These are phyloP conservation scores for Drechmeria coniospora DNA, from an alignment of 2,329 filamentous ascomycete genomes.

Conservation along the genomic window DNA sequence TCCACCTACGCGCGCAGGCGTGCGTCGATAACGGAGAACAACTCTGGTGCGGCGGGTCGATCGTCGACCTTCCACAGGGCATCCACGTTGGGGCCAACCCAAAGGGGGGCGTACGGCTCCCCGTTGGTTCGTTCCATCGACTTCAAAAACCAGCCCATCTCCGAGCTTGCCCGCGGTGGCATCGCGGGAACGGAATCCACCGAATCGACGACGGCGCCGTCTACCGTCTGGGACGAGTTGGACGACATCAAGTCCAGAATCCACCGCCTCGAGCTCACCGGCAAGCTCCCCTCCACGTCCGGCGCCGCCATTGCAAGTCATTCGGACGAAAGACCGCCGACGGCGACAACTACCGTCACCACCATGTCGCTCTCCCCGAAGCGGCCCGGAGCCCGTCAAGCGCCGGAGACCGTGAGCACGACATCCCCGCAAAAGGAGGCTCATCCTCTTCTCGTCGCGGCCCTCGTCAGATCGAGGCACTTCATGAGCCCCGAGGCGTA, in stretches of 20 bases:
- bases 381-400: constrained; percentile 24
- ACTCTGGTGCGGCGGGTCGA: constrained; percentile 23
- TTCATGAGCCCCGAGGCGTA: constrained; percentile 59
- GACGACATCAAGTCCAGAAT: constrained; percentile 93
- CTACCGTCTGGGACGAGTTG: constrained; percentile 93
- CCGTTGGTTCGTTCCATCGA: constrained; percentile 34
- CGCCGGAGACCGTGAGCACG: constrained; percentile 22
- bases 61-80: constrained; percentile 28
- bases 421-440: constrained; percentile 36
- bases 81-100: constrained; percentile 7
- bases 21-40: constrained; percentile 33
- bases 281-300: constrained; percentile 71
- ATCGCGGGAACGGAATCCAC: constrained; percentile 70
- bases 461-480: constrained; percentile 61
- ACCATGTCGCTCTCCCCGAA: constrained; percentile 85
- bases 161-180: constrained; percentile 19
- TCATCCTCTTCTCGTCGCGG: constrained; percentile 67
- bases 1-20: constrained; percentile 16
- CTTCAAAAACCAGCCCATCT: constrained; percentile 12
- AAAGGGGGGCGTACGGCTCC: constrained; percentile 33
- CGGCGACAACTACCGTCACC: constrained; percentile 80
- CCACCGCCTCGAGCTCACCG: constrained; percentile 74
- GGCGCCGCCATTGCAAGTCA: constrained; percentile 61
- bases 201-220: constrained; percentile 73
- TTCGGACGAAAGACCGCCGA: constrained; percentile 70